Base-by-base conservation (phyloP, 148 eudicot species). In the Rhododendron henanense region DNA sequence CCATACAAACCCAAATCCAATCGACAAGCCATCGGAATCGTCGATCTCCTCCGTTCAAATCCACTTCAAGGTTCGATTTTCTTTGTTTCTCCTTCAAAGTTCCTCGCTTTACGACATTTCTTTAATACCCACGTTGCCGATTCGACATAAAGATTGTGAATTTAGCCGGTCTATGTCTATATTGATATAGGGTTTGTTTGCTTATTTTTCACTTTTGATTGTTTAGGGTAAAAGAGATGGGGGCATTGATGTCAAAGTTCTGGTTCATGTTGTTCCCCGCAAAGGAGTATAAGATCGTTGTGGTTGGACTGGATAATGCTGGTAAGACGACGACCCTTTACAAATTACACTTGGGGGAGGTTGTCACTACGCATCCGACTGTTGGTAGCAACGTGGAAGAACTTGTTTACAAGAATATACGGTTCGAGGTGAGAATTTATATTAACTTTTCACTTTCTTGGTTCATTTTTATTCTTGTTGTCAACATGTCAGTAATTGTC, bases 231-330 rank as follows among this genome's bases (percentile, higher is more conserved):
- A 55, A 31, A 84, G 86, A 48, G 84, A 97, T 97, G 98, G 99
- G 99, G 82, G 98, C 93, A 59, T 83, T 97, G 2, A 88, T 97
- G 67, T 95, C 99, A 61, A 95, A 53, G 88, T 93, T 97, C 83
- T 97, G 99, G 98, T 97, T 97, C 95, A 97, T 95, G 98, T 79
- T 96, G 90, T 95, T 97, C 78, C 99, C 98, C 25, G 98, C 99
- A 8, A 97, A 95, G 91, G 99, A 97, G 89, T 97, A 97, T 79
- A 97, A 97, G 93, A 97, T 95, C 85, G 91, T 92, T 35, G 96
- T 97, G 41, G 99, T 95, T 82, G 99, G 99, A 55, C 88, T 97
- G 86, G 99, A 97, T 87, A 97, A 97, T 83, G 99, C 99, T 59
- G 99, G 99, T 31, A 97, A 97, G 89, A 97, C 99, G 23, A 97